These are phyloP conservation scores for Corrigiola litoralis DNA, from an alignment of 179 eudicot genomes.

Conservation along the genomic window DNA sequence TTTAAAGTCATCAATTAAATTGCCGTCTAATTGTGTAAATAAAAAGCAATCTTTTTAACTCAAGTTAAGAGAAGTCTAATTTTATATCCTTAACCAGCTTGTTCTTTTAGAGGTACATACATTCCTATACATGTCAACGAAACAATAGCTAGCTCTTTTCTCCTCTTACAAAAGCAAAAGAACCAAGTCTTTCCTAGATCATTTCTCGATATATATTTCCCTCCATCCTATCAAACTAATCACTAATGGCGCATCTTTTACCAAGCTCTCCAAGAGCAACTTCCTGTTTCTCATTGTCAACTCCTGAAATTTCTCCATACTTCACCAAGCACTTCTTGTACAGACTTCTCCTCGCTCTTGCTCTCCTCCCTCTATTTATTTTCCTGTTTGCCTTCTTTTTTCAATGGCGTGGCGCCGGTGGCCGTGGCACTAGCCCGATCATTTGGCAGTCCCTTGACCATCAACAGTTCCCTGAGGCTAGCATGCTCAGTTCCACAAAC, in stretches of 20 bases:
- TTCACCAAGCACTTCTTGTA: not conserved
- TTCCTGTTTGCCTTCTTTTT: not conserved
- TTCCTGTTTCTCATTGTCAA: not conserved
- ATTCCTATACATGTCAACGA: too few relatives aligned
- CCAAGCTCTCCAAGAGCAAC: not conserved
- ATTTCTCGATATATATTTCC: too few relatives aligned
- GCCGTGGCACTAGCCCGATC: not conserved
- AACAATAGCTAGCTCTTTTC: too few relatives aligned
- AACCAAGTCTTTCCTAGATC: too few relatives aligned
- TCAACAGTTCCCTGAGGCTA: not conserved
- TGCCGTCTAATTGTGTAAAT: too few relatives aligned
- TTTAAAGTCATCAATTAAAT: too few relatives aligned
- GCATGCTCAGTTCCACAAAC: not conserved
- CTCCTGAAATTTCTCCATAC: not conserved
- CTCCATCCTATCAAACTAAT: too few relatives aligned
- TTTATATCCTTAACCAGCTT: too few relatives aligned
- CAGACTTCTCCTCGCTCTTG: not conserved
- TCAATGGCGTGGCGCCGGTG: slow-evolving; percentile 5
- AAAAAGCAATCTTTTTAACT: too few relatives aligned
- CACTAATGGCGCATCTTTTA: slow-evolving; percentile 6
- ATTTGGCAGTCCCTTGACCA: not conserved
- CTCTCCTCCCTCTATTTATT: not conserved
- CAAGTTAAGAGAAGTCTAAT: too few relatives aligned
- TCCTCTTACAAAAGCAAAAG: too few relatives aligned
- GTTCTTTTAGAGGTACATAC: too few relatives aligned